phyloP scores from a whole-genome alignment of 495 filamentous ascomycete genomes.

The Sporormia fimetaria region DNA sequence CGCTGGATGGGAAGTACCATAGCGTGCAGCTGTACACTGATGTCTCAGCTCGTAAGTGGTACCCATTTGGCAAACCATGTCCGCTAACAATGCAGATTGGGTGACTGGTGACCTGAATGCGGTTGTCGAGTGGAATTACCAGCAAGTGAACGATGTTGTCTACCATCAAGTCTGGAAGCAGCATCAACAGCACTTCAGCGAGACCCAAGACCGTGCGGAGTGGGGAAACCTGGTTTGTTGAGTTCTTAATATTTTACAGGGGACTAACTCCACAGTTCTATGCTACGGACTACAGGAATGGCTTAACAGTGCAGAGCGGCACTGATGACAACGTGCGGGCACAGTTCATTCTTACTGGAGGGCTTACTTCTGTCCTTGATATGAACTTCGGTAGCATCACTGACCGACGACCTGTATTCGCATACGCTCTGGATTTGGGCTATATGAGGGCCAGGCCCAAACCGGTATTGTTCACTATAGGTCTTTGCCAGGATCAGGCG shows the following conservation, averaged over 20 bases:
- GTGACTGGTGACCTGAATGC: conserved; percentile 41
- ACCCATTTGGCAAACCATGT: conserved; percentile 13
- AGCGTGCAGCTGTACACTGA: conserved; percentile 50
- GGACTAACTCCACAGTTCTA: conserved; percentile 38
- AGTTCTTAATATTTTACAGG: neutral
- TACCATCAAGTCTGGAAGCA: conserved; percentile 53
- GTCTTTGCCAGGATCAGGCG: conserved; percentile 42
- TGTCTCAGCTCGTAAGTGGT: conserved; percentile 46
- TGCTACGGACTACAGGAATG: conserved; percentile 39
- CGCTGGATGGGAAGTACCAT: conserved; percentile 42
- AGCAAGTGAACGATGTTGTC: conserved; percentile 34
- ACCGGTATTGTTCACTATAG: conserved; percentile 42
- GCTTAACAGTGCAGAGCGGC: conserved; percentile 40
- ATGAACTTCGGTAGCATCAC: conserved; percentile 44
- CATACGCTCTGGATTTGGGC: conserved; percentile 43
- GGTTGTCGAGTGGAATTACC: conserved; percentile 45
- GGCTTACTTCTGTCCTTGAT: conserved; percentile 38
- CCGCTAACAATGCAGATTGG: conserved; percentile 39
- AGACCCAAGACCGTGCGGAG: conserved; percentile 63
- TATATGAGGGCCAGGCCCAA: conserved; percentile 31
- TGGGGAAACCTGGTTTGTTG: conserved; percentile 67
- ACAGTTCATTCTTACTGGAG: conserved; percentile 37
- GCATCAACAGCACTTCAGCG: conserved; percentile 55
- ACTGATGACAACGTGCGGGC: conserved; percentile 39
- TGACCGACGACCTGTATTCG: conserved; percentile 45